Percentiles rank a stretch among this genome's conserved stretches.
Evolutionary conservation across 2,329 filamentous ascomycete genomes (phyloP).

Genomic region (Botrytis elliptica): DNA sequence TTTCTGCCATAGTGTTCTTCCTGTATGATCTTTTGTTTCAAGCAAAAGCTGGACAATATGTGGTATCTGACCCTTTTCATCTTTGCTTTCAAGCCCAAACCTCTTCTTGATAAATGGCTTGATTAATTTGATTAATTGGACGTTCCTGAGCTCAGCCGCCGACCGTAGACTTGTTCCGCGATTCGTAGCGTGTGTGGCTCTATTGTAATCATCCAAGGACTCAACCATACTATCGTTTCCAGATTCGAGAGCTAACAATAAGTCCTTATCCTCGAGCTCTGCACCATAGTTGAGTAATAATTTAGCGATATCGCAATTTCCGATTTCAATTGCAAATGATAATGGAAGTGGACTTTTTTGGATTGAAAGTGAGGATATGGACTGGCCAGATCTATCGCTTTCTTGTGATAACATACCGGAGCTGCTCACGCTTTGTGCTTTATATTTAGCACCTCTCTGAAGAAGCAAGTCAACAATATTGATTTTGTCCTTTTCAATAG

Average conservation of each 20-base stretch:
- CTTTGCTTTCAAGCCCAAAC: not conserved
- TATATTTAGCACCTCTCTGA: not conserved
- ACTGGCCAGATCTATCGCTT: not conserved
- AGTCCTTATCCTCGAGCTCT: not conserved
- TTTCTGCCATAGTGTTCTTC: not conserved
- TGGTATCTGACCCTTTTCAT: rapidly evolving
- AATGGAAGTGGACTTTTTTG: not conserved
- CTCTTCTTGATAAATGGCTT: not conserved
- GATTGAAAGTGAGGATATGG: not conserved
- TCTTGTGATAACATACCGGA: not conserved
- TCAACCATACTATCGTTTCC: not conserved
- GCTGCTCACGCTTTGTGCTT: not conserved
- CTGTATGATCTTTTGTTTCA: rapidly evolving
- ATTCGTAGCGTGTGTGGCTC: rapidly evolving
- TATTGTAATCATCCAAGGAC: not conserved
- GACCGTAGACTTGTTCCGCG: not conserved
- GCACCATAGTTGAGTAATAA: not conserved
- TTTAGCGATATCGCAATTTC: not conserved
- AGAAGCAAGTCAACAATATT: not conserved
- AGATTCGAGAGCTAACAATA: not conserved
- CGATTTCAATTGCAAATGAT: not conserved
- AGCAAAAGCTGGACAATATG: not conserved
- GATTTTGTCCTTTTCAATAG: not conserved
- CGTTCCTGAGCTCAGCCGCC: not conserved
- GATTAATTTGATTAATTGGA: rapidly evolving